Evolutionary conservation across 2,329 filamentous ascomycete genomes (phyloP).

Genomic region (Geosmithia morbida): DNA sequence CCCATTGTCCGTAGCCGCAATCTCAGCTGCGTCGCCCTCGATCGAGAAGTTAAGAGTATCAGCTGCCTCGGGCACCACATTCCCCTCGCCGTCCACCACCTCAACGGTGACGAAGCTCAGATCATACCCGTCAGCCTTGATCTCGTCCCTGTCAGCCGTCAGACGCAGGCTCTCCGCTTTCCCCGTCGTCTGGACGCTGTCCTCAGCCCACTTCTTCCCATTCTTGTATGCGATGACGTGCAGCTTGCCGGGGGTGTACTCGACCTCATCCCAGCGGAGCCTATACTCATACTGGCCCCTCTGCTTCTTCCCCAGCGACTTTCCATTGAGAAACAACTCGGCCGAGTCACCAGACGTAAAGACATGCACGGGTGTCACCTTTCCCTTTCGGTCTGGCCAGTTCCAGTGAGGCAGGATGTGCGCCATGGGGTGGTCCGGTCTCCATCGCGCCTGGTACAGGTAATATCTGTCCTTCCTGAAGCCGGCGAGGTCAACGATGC

Average conservation of each 20-base stretch:
- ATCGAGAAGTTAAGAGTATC: conserved; percentile 27
- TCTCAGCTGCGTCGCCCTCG: conserved; percentile 21
- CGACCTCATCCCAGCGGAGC: conserved; percentile 36
- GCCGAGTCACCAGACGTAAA: conserved; percentile 35
- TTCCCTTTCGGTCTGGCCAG: conserved; percentile 29
- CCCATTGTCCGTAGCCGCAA: conserved; percentile 37
- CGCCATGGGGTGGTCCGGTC: conserved; percentile 27
- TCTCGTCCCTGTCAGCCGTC: conserved; percentile 21
- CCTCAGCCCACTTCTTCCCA: conserved; percentile 28
- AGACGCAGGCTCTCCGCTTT: conserved; percentile 19
- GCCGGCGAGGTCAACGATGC: conserved; percentile 40
- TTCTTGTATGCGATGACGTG: conserved; percentile 30
- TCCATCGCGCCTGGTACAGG: conserved; percentile 38
- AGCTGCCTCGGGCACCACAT: conserved; percentile 25
- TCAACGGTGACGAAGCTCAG: conserved; percentile 28
- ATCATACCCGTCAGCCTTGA: conserved; percentile 26
- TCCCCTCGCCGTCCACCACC: conserved; percentile 26
- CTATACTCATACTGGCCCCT: conserved; percentile 23
- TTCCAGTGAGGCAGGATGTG: conserved; percentile 42
- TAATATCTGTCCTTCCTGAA: conserved; percentile 41
- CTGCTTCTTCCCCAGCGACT: conserved; percentile 24
- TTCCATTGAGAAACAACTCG: conserved; percentile 37
- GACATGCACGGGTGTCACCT: conserved; percentile 36
- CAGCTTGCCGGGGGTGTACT: conserved; percentile 30
- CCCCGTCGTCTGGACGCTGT: conserved; percentile 24